Evolutionary conservation across 1,284 basidiomycete genomes (phyloP).

Genomic region (Cutaneotrichosporon mucoides): DNA sequence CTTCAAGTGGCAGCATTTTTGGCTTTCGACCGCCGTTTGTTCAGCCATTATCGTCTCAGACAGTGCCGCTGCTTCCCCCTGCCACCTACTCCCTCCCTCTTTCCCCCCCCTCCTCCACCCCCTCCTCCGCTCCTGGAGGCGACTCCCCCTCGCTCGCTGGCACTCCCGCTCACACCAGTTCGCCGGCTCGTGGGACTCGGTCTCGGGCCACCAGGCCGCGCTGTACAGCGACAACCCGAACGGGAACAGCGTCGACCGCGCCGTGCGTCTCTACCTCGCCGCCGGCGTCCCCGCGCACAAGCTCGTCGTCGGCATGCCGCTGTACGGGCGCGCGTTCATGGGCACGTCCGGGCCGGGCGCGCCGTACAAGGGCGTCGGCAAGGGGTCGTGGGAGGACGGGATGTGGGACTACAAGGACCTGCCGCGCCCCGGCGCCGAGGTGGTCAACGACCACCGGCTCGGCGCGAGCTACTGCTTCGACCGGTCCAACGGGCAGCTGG

Average conservation of each 20-base stretch:
- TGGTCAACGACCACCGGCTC: conserved; percentile 65
- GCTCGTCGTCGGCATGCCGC: conserved; percentile 75
- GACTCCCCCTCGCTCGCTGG: no score
- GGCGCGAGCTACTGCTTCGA: conserved; percentile 79
- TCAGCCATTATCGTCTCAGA: no score
- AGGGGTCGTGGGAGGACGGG: conserved; percentile 50
- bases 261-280: conserved; percentile 62
- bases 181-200: conserved; percentile 49
- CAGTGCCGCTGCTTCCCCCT: no score
- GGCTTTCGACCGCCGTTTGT: no score
- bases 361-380: conserved; percentile 65
- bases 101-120: no score
- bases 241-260: conserved; percentile 64
- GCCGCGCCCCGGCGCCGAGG: conserved; percentile 62
- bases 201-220: conserved; percentile 75
- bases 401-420: conserved; percentile 66
- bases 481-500: conserved; percentile 48
- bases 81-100: no score
- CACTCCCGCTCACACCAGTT: conserved; percentile 28
- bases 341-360: conserved; percentile 69
- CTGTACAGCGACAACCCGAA: conserved; percentile 54
- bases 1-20: no score
- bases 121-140: no score
- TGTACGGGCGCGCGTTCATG: conserved; percentile 81
- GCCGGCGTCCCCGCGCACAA: conserved; percentile 68